Evolutionary conservation across 805 yeast genomes (phyloP), one percentile per base, ranked within the genome.

Genomic region (Ogataea henricii): DNA sequence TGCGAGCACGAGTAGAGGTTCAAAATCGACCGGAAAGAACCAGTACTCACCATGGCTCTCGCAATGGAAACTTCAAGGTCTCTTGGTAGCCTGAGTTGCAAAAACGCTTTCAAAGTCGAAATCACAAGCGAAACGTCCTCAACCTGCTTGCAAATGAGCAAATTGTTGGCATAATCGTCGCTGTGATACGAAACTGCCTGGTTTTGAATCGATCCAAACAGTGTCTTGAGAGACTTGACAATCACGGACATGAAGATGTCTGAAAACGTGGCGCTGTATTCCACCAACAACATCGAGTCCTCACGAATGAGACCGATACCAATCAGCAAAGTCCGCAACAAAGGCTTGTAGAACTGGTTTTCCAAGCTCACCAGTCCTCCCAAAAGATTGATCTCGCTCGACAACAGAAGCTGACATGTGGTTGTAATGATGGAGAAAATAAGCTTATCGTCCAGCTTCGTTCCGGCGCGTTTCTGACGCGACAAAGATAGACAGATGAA

Each of bases 1-100:
- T 86, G 87, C 0, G 94, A 78, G 47, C 82, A 78, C 0, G 94
- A 77, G 63, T 83, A 89, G 10, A 87, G 68, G 45, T 81, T 80
- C 55, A 87, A 63, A 13, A 87, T 71, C 0, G 87, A 73, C 44
- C 81, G 76, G 18, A 86, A 72, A 0, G 89, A 77, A 1, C 85
- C 89, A 18, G 77, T 71, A 13, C 77, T 82, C 26, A 73, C 72
- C 50, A 88, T 69, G 0, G 77, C 66, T 2, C 71, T 67, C 0
- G 87, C 78, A 52, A 87, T 62, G 21, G 77, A 76, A 4, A 70
- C 54, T 37, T 76, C 74, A 48, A 85, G 70, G 13, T 73, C 71
- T 0, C 67, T 54, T 0, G 84, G 72, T 2, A 81, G 73, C 1
- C 76, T 73, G 35, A 83, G 61, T 7, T 65, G 66, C 13, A 82